Base-by-base conservation (phyloP, 768 basidiomycete species). In the Amanita jacksonii region DNA sequence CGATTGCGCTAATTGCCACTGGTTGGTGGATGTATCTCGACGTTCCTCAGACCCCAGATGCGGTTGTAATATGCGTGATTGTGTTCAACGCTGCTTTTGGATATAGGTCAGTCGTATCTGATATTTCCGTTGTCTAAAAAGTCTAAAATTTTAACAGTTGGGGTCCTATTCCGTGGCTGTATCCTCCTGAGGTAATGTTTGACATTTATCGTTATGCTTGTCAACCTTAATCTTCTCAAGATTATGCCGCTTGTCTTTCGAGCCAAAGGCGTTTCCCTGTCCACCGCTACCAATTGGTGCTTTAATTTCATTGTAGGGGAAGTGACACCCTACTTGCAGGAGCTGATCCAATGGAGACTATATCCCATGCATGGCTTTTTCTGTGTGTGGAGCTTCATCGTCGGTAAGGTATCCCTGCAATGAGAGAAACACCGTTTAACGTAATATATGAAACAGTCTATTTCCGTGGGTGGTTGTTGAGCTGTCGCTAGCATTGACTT, bases 321-420 rank as follows among this genome's bases (percentile, higher is more conserved):
- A 59, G 69, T 78, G 22, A 97, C 92, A 0, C 93, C 92, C 1
- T 74, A 79, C 43, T 66, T 96, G 30, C 90, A 94, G 62, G 89
- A 92, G 47, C 61, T 74, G 16, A 94, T 97, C 52, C 74, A 73
- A 32, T 98, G 93, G 92, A 73, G 86, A 37, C 60, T 97, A 43
- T 96, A 97, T 64, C 88, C 89, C 0, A 93, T 97, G 90, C 91
- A 94, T 53, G 89, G 83, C 18, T 90, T 90, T 65, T 92, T 90
- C 62, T 91, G 90, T 58, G 76, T 76, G 7, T 81, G 85, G 55
- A 88, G 88, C 56, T 87, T 93, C 57, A 66, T 94, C 37, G 66
- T 91, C 34, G 85, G 79, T 80, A 57, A 53, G 48, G 19, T 9
- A 18, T 39, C 22, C 7, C 27, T 28, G 37, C n/a, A 8, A 18